phyloP scores from a whole-genome alignment of 192 early-diverging fungal genomes.

The Podila clonocystis region DNA sequence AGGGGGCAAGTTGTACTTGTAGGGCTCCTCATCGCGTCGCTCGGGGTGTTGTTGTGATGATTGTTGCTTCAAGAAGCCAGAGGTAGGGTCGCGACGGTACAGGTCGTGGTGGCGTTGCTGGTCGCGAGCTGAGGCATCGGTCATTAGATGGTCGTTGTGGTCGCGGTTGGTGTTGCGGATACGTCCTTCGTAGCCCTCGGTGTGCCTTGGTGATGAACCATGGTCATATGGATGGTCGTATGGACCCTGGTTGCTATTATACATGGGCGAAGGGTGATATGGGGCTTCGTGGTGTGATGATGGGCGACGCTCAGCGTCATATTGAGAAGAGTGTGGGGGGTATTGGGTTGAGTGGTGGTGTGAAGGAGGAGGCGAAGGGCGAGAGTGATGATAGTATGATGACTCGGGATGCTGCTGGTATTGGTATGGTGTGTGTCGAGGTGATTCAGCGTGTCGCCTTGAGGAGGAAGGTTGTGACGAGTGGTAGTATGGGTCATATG shows the following conservation, averaged over 20 bases:
- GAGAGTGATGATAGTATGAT: neutral
- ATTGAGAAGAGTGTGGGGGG: conserved; percentile 12
- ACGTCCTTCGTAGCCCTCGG: conserved; percentile 45
- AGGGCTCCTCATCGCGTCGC: conserved; percentile 12
- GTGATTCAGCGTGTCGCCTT: neutral
- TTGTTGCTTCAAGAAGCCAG: conserved; percentile 31
- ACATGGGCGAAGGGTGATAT: neutral
- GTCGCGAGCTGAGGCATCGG: conserved; percentile 22
- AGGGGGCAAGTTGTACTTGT: conserved; percentile 39
- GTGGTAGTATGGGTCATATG: conserved; percentile 27
- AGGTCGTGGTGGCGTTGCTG: conserved; percentile 35
- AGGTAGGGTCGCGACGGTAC: conserved; percentile 22
- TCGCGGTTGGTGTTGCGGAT: conserved; percentile 46
- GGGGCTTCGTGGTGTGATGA: neutral
- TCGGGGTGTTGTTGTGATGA: conserved; percentile 8
- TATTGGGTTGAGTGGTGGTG: conserved; percentile 8
- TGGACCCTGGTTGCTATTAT: neutral
- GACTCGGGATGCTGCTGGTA: neutral
- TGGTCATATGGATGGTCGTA: neutral
- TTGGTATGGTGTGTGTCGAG: neutral
- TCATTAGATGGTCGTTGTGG: conserved; percentile 46
- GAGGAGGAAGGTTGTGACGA: neutral
- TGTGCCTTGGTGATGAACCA: conserved; percentile 14
- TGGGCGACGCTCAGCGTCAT: neutral
- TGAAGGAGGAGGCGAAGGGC: neutral